These are phyloP conservation scores for Cryptococcus sp. DNA, from an alignment of 1,284 basidiomycete species.

Conservation along the genomic window DNA sequence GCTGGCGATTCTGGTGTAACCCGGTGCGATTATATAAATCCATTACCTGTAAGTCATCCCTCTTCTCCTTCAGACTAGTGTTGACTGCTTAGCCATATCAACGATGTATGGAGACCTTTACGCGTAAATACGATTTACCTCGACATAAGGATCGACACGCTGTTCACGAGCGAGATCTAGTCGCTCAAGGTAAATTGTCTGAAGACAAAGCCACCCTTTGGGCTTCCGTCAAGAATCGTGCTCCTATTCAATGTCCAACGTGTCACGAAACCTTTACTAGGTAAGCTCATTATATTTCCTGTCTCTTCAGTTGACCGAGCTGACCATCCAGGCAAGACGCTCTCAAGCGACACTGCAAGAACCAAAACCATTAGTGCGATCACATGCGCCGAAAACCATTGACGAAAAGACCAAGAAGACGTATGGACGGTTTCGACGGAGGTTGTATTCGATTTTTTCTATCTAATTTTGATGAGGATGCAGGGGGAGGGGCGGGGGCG, in stretches of 20 bases:
- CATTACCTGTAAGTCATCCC: slow-evolving; percentile 46
- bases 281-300: slow-evolving; percentile 17
- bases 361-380: slow-evolving; percentile 28
- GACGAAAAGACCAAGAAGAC: too few relatives aligned
- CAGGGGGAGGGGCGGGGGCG: too few relatives aligned
- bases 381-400: too few relatives aligned
- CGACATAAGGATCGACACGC: slow-evolving; percentile 46
- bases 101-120: slow-evolving; percentile 43
- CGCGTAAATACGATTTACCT: slow-evolving; percentile 45
- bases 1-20: too few relatives aligned
- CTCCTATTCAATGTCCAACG: slow-evolving; percentile 33
- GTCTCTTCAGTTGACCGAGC: not conserved
- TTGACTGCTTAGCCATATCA: slow-evolving; percentile 34
- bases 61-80: slow-evolving; percentile 15
- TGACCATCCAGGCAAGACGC: slow-evolving; percentile 36
- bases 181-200: slow-evolving; percentile 38
- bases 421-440: too few relatives aligned
- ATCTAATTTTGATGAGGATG: too few relatives aligned
- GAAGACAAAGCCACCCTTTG: slow-evolving; percentile 44
- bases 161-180: slow-evolving; percentile 41
- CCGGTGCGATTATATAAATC: too few relatives aligned
- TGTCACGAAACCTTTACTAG: slow-evolving; percentile 44
- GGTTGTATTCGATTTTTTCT: too few relatives aligned
- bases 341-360: slow-evolving; percentile 43
- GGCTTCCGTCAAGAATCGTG: slow-evolving; percentile 44